Conservation (phyloP, 805 yeast genomes). For the Yarrowia sp. region DNA sequence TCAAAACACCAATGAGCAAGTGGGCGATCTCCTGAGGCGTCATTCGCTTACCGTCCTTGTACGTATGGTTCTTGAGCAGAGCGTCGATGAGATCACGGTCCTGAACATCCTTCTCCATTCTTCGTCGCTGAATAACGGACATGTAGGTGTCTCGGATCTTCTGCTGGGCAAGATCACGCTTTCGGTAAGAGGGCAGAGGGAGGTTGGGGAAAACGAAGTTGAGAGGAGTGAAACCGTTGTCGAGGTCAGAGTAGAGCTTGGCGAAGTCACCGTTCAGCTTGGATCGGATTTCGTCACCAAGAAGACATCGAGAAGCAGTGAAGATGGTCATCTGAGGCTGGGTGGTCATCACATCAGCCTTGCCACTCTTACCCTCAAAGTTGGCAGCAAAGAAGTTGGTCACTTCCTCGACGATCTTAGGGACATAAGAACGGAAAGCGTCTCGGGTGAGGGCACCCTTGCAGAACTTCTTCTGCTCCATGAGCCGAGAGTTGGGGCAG, state of each 20-base stretch:
- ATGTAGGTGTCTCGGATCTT: conserved; percentile 78
- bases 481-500: conserved; percentile 86
- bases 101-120: conserved; percentile 70
- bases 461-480: conserved; percentile 98
- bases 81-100: conserved; percentile 89
- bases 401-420: conserved; percentile 79
- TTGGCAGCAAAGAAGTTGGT: conserved; percentile 47
- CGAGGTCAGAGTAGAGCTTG: conserved; percentile 80
- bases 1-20: conserved; percentile 87
- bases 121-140: conserved; percentile 71
- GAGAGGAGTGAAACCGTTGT: conserved; percentile 93
- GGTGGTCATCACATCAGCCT: conserved; percentile 59
- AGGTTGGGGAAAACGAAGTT: conserved; percentile 94
- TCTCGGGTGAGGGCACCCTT: conserved; percentile 85
- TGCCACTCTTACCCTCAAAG: conserved; percentile 37
- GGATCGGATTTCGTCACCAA: conserved; percentile 88
- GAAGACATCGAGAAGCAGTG: conserved; percentile 88
- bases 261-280: conserved; percentile 83
- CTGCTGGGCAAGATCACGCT: conserved; percentile 84
- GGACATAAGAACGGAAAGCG: conserved; percentile 81
- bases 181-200: conserved; percentile 81
- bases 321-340: conserved; percentile 96
- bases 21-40: conserved; percentile 94
- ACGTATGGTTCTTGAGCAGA: conserved; percentile 74
- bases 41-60: conserved; percentile 92